These are phyloP conservation scores for Talaromyces sp. DNA, from an alignment of 2,329 filamentous ascomycete genomes.

Conservation along the genomic window DNA sequence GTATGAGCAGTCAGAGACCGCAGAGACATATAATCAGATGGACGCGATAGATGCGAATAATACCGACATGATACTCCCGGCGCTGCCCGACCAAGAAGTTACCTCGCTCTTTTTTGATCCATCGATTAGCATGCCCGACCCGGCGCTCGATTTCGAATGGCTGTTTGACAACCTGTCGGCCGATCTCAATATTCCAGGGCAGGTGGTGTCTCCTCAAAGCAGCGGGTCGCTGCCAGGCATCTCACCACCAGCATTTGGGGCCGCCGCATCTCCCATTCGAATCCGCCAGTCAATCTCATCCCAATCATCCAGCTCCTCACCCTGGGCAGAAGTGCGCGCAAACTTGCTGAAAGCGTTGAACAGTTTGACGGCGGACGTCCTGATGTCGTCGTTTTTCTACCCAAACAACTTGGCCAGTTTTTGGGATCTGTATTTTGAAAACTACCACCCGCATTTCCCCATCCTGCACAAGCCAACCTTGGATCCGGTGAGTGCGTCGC, in stretches of 20 bases:
- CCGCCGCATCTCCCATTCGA: conserved; percentile 8
- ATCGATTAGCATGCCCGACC: conserved; percentile 15
- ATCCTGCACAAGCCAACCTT: conserved; percentile 21
- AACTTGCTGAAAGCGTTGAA: conserved; percentile 16
- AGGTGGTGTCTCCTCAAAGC: conserved; percentile 9
- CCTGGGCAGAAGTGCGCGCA: conserved; percentile 15
- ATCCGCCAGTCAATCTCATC: conserved; percentile 13
- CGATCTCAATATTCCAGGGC: conserved; percentile 11
- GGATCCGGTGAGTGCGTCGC: conserved; percentile 12
- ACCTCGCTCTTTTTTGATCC: conserved; percentile 18
- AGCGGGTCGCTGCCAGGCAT: conserved; percentile 10
- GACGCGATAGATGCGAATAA: background rate
- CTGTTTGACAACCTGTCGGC: conserved; percentile 18
- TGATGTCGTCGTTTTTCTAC: conserved; percentile 19
- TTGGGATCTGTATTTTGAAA: conserved; percentile 20
- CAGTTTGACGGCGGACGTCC: conserved; percentile 13
- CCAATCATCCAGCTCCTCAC: conserved; percentile 9
- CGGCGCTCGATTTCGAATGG: conserved; percentile 19
- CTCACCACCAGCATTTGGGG: conserved; percentile 11
- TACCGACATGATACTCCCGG: conserved; percentile 3
- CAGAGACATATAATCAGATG: background rate
- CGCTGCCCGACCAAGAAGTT: conserved; percentile 10
- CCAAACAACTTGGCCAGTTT: conserved; percentile 17
- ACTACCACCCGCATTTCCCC: conserved; percentile 24
- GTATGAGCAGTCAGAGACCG: background rate